phyloP scores from a whole-genome alignment of 2,329 filamentous ascomycete species.

The Orbilia ellipsospora region DNA sequence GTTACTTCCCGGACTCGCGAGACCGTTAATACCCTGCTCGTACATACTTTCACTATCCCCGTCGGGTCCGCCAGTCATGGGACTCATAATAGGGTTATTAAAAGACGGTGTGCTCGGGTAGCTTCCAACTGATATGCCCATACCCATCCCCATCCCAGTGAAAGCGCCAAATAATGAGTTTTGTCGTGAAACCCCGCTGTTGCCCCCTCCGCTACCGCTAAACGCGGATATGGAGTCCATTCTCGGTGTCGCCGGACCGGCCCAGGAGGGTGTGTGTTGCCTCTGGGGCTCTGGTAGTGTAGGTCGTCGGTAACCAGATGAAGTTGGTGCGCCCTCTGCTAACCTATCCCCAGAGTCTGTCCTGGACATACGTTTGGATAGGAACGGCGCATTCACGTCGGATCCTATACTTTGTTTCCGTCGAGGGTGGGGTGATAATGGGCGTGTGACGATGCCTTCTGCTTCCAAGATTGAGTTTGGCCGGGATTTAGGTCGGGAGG shows the following conservation, averaged over 20 bases:
- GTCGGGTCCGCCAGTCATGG: constrained; percentile 20
- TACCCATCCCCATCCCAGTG: constrained; percentile 21
- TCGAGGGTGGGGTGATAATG: constrained; percentile 42
- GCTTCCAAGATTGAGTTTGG: constrained; percentile 46
- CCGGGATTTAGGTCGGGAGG: constrained; percentile 39
- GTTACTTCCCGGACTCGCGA: constrained; percentile 76
- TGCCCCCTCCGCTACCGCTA: constrained; percentile 10
- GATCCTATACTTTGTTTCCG: constrained; percentile 51
- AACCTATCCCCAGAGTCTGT: constrained; percentile 46
- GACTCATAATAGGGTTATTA: constrained; percentile 60
- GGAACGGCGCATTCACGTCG: constrained; percentile 43
- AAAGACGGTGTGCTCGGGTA: constrained; percentile 63
- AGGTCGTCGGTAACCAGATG: constrained; percentile 20
- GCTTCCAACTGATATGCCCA: not conserved
- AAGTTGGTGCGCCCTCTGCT: constrained; percentile 8
- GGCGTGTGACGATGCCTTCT: constrained; percentile 33
- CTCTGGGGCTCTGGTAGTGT: constrained; percentile 37
- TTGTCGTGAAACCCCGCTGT: constrained; percentile 20
- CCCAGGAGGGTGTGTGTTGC: constrained; percentile 28
- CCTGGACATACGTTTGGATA: constrained; percentile 46
- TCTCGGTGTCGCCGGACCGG: constrained; percentile 42
- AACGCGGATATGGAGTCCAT: constrained; percentile 41
- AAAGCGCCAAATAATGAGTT: constrained; percentile 42
- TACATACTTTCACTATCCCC: constrained; percentile 67
- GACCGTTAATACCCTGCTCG: constrained; percentile 66